Base-by-base conservation (phyloP, 1,284 basidiomycete species). In the Flammula alnicola region DNA sequence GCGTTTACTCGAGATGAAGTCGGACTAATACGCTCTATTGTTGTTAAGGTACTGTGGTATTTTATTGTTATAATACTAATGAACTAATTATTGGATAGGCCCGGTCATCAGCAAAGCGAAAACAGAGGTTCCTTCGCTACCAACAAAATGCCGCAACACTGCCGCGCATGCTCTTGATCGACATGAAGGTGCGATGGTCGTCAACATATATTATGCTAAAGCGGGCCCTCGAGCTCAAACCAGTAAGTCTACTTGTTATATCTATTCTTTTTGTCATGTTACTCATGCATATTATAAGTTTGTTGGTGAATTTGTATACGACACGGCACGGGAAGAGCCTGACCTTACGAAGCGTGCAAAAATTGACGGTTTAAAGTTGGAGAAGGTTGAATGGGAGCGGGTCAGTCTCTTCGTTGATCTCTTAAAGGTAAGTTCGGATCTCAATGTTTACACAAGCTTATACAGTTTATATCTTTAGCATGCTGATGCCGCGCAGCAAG, bases 101-200 rank as follows among this genome's bases (percentile, higher is more conserved):
- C 11, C 32, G 32, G 4, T 44, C 43, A 17, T 44, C 43, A 16
- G 10, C 32, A n/a, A 64, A 72, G 45, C 54, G 63, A 2, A 72
- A 70, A 48, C 52, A 65, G 36, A 40, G 60, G 5, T 70, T 68
- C 37, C 43, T 43, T 5, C 47, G 55, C 2, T 47, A 71, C 17
- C 68, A 72, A 38, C 31, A 17, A 10, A 29, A 47, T 31, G 16
- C 47, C 7, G 47, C 20, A 20, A 14, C 9, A 1, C 46, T 60
- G n/a, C 49, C 47, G 4, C 62, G 61, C 16, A 51, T 70, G 2
- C 52, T 72, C 1, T 56, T 74, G 25, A 37, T 54, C 16, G 68
- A 76, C 47, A 76, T 74, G 71, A 60, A 58, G 17, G 64, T 76
- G 27, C 57, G 66, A 1, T 77, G 73, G 74, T 75, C 69, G 2